These are phyloP conservation scores for Sclerotinia nivalis DNA, from an alignment of 2,329 filamentous ascomycete genomes.

Conservation along the genomic window DNA sequence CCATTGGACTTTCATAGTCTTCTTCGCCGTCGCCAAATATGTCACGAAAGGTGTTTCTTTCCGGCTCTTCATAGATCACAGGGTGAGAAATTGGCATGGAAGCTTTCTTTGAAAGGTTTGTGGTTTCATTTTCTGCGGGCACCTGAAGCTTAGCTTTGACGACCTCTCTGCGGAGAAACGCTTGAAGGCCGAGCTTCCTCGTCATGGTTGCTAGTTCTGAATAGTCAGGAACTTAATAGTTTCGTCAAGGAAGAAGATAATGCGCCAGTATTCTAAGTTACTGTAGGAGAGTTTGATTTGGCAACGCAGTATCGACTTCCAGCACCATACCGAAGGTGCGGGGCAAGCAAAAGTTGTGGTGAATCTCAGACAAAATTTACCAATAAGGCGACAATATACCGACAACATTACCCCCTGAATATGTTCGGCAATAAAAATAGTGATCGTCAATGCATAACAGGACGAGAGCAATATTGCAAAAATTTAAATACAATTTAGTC, in stretches of 20 bases:
- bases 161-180: constrained; percentile 26
- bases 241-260: not conserved
- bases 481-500: no score
- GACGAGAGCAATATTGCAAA: not conserved
- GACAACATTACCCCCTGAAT: not conserved
- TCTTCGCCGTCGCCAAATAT: constrained; percentile 13
- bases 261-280: not conserved
- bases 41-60: not conserved
- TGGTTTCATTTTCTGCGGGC: not conserved
- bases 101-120: not conserved
- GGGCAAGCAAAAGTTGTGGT: not conserved
- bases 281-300: not conserved
- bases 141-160: constrained; percentile 20
- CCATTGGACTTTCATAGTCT: not conserved
- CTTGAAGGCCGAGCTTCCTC: constrained; percentile 14
- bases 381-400: not conserved
- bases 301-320: not conserved
- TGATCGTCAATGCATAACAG: not conserved
- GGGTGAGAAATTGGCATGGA: not conserved
- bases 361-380: not conserved
- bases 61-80: not conserved
- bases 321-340: not conserved
- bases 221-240: not conserved
- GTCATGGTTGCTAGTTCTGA: not conserved
- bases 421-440: constrained; percentile 2